Conservation (phyloP, 2,329 filamentous ascomycete species). For the Neonectria faginata region DNA sequence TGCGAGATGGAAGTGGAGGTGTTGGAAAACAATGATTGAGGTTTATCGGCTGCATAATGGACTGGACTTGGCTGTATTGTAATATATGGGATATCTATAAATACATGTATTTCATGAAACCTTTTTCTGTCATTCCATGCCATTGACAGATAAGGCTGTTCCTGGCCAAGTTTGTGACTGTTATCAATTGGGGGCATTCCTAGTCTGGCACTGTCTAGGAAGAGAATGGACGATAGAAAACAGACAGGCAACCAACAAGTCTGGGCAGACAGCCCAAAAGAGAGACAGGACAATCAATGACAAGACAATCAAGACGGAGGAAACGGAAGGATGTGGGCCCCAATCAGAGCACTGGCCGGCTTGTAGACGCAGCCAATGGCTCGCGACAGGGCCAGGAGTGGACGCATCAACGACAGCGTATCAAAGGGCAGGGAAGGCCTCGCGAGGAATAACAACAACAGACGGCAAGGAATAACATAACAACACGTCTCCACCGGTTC, state of each 20-base stretch:
- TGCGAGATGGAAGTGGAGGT: slow-evolving; percentile 44
- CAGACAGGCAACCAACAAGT: not conserved
- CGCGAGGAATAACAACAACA: slow-evolving; percentile 20
- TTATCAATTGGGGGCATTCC: slow-evolving; percentile 3
- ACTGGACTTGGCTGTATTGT: not conserved
- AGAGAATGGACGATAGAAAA: not conserved
- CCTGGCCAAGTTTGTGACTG: not conserved
- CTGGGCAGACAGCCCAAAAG: not conserved
- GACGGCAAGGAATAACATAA: slow-evolving; percentile 15
- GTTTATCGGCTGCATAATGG: slow-evolving; percentile 15
- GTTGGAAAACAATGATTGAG: slow-evolving; percentile 36
- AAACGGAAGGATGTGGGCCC: slow-evolving; percentile 4
- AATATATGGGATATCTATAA: slow-evolving; percentile 15
- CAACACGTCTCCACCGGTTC: slow-evolving; percentile 22
- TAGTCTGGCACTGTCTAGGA: not conserved
- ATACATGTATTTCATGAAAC: not conserved
- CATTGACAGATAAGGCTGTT: not conserved
- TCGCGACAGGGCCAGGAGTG: not conserved
- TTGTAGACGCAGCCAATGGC: slow-evolving; percentile 7
- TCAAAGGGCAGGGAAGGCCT: not conserved
- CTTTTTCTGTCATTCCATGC: not conserved
- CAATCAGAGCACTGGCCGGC: slow-evolving; percentile 12
- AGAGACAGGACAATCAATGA: not conserved
- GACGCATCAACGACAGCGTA: slow-evolving; percentile 21
- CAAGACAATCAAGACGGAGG: not conserved